A percentile compares a stretch with the other conserved stretches of the same genome.
phyloP scores from a whole-genome alignment of 2,329 filamentous ascomycete species.

The Metarhizium album region DNA sequence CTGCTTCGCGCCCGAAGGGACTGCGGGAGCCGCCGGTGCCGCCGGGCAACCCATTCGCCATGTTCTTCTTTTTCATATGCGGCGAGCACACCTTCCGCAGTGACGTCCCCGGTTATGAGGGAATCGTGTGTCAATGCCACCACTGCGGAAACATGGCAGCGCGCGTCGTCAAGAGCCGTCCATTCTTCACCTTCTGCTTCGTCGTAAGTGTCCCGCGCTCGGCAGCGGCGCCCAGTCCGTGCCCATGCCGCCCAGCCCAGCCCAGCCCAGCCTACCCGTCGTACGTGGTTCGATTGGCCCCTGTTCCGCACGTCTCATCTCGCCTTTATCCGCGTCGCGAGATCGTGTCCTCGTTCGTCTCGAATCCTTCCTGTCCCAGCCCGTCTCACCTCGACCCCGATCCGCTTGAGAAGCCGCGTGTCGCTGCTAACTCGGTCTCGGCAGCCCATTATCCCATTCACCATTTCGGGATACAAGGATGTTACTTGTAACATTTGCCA shows the following conservation, averaged over 20 bases:
- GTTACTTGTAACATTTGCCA: slow-evolving; percentile 66
- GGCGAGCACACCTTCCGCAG: slow-evolving; percentile 52
- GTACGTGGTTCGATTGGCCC: not conserved
- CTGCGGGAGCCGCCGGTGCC: no score
- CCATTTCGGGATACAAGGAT: slow-evolving; percentile 55
- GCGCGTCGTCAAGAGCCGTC: slow-evolving; percentile 50
- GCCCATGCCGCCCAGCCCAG: no score
- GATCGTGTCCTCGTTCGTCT: not conserved
- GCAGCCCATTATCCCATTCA: slow-evolving; percentile 62
- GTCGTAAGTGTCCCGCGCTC: slow-evolving; percentile 35
- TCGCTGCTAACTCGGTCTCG: slow-evolving; percentile 13
- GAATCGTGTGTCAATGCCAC: slow-evolving; percentile 50
- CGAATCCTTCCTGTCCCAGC: not conserved
- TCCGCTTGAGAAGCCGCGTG: not conserved
- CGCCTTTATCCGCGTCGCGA: not conserved
- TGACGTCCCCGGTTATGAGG: slow-evolving; percentile 50
- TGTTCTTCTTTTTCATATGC: slow-evolving; percentile 54
- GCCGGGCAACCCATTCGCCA: slow-evolving; percentile 18
- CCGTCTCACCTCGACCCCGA: not conserved
- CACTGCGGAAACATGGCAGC: slow-evolving; percentile 57
- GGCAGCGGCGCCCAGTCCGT: not conserved
- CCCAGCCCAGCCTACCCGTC: not conserved
- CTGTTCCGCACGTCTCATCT: not conserved
- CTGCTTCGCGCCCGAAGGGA: no score
- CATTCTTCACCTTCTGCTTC: slow-evolving; percentile 75